These are phyloP conservation scores for Amylocystis lapponica DNA, from an alignment of 768 basidiomycete genomes.

Conservation along the genomic window DNA sequence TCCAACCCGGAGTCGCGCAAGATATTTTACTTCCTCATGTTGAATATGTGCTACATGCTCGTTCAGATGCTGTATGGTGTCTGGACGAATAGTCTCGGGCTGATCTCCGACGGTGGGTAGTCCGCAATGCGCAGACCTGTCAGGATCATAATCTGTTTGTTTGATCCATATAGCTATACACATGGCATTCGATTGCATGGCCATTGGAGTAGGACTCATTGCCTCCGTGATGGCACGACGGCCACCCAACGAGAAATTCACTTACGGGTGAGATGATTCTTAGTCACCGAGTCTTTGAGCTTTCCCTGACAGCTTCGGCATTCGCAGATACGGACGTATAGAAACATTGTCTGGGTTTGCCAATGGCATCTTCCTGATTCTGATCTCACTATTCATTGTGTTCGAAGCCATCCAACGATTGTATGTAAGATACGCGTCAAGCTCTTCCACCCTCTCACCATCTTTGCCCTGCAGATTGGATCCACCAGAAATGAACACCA, in stretches of 20 bases:
- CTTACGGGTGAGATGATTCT: conserved; percentile 72
- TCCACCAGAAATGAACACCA: conserved; percentile 97
- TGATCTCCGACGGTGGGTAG: conserved; percentile 87
- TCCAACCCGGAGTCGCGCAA: conserved; percentile 88
- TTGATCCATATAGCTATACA: conserved; percentile 69
- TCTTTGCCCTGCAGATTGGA: conserved; percentile 50
- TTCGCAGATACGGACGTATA: conserved; percentile 80
- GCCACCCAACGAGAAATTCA: conserved; percentile 91
- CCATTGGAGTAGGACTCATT: conserved; percentile 90
- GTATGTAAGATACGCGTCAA: conserved; percentile 35
- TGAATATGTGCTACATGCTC: conserved; percentile 95
- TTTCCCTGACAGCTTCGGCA: neutral
- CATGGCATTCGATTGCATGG: conserved; percentile 99
- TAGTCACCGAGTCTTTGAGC: too few species aligned
- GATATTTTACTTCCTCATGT: conserved; percentile 93
- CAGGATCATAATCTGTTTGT: neutral
- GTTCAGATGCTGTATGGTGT: conserved; percentile 97
- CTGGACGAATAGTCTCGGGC: conserved; percentile 93
- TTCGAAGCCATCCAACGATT: conserved; percentile 96
- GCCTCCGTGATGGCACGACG: conserved; percentile 98
- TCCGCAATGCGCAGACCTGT: too few species aligned
- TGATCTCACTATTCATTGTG: conserved; percentile 96
- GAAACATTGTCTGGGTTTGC: conserved; percentile 98
- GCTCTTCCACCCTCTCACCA: neutral
- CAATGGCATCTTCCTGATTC: conserved; percentile 89